These are phyloP conservation scores for Umbelopsis isabellina DNA, from an alignment of 192 early-diverging fungal genomes.

Conservation along the genomic window DNA sequence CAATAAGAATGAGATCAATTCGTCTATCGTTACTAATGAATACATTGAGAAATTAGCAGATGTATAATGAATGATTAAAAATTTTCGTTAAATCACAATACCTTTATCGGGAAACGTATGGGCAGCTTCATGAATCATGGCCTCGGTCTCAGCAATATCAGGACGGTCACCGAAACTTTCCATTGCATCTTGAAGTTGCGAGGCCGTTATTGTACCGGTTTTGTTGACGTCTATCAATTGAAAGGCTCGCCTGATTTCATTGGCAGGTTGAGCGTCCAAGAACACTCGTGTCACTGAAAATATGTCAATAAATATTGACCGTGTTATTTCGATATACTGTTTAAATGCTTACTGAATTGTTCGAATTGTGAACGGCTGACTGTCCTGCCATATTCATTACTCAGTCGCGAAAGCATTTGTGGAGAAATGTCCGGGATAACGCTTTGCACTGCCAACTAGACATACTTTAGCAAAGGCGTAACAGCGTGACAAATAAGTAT, in stretches of 20 bases:
- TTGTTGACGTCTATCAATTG: background rate
- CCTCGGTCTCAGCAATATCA: background rate
- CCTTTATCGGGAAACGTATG: background rate
- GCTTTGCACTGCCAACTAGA: background rate
- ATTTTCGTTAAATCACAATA: background rate
- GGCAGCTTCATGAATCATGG: constrained; percentile 9
- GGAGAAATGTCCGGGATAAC: background rate
- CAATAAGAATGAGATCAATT: background rate
- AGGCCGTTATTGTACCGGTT: background rate
- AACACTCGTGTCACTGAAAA: constrained; percentile 5
- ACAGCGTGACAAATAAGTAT: background rate
- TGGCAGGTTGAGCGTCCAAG: background rate
- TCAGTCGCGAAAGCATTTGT: background rate
- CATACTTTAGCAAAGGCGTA: background rate
- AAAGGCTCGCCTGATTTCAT: background rate
- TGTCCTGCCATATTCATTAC: background rate
- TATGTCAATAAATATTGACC: no score
- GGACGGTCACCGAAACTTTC: background rate
- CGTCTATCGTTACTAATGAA: background rate
- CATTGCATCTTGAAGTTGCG: background rate
- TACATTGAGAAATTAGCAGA: background rate
- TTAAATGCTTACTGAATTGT: constrained; percentile 2
- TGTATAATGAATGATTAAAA: background rate
- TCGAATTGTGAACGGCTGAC: background rate
- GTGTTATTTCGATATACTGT: background rate